A percentile compares a stretch with the other conserved stretches of the same genome.
phyloP scores from a whole-genome alignment of 768 basidiomycete species.

The Suillus placidus region DNA sequence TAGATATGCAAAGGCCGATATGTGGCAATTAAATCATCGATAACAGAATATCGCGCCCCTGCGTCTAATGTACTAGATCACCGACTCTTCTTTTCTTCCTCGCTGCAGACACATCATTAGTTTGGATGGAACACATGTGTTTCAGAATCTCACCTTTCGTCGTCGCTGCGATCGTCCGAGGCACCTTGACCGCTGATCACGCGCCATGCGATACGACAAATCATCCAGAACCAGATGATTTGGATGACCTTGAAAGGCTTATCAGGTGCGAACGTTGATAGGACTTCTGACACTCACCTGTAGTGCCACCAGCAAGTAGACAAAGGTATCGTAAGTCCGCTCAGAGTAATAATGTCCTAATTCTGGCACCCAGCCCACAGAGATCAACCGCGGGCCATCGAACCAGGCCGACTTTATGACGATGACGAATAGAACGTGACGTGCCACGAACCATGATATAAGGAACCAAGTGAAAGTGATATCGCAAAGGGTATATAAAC shows the following conservation, averaged over 20 bases:
- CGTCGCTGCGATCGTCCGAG: constrained; percentile 85
- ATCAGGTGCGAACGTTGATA: constrained; percentile 10
- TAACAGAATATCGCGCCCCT: constrained; percentile 11
- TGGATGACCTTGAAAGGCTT: constrained; percentile 60
- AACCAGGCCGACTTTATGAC: constrained; percentile 64
- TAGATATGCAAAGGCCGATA: constrained; percentile 29
- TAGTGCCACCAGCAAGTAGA: constrained; percentile 54
- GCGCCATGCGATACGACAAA: constrained; percentile 78
- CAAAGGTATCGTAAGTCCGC: constrained; percentile 50
- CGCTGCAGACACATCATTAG: constrained; percentile 13
- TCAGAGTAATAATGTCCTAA: constrained; percentile 55
- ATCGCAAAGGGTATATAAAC: constrained; percentile 67
- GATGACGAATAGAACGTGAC: constrained; percentile 79
- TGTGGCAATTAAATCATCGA: constrained; percentile 27
- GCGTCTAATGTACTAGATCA: constrained; percentile 30
- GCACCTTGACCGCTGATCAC: constrained; percentile 77
- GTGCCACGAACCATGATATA: constrained; percentile 87
- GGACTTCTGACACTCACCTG: constrained; percentile 49
- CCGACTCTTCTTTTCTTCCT: constrained; percentile 26
- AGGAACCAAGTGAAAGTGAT: constrained; percentile 79
- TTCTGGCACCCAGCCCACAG: constrained; percentile 61
- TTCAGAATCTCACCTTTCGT: constrained; percentile 56
- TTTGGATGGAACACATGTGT: constrained; percentile 5
- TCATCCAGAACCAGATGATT: constrained; percentile 85
- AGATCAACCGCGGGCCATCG: constrained; percentile 52